Evolutionary conservation across 2,329 filamentous ascomycete species (phyloP), one percentile per base, ranked within the genome.

Genomic region (Claviceps purpurea): DNA sequence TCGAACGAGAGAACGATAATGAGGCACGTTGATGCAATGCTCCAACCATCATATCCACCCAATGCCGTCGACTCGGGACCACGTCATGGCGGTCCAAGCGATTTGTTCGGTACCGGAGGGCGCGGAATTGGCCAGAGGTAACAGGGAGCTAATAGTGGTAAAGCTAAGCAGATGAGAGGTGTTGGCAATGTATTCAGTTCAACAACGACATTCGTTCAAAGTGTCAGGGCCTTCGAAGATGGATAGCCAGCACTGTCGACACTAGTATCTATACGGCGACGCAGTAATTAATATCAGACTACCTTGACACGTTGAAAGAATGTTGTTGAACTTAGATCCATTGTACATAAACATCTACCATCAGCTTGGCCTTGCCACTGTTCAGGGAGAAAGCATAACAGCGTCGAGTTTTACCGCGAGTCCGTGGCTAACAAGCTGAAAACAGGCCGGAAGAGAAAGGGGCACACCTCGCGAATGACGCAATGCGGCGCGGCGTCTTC

Each of bases 61-160:
- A 20, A 26, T 30, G 24, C 24, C 22, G 41, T 22, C 18, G 40
- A 20, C 40, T 24, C 11, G 7, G 10, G 10, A 24, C 5, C 22
- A 14, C 10, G 5, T 8, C 14, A 14, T 5, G 20, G 8, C 34
- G 14, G 8, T 5, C 10, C 14, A 13, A 30, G 39, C 30, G 41
- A n/a, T 22, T 38, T 24, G 47, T 1, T 34, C 22, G 34, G 42
- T 42, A 24, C 51, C 47, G 47, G 51, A 52, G 47, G 51, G 51
- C 47, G 38, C 51, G 51, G 24, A 41, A 49, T 30, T 41, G n/a
- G 22, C 41, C 42, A 39, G 37, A 41, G 41, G 39, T 16, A 16
- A 26, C 18, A 38, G 14, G 7, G 1, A 4, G 30, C 7, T 30
- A 30, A 8, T 30, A 30, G 26, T 8, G 26, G 30, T 34, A 34